Evolutionary conservation across 2,329 filamentous ascomycete species (phyloP).

Genomic region (Pseudogymnoascus sp.): DNA sequence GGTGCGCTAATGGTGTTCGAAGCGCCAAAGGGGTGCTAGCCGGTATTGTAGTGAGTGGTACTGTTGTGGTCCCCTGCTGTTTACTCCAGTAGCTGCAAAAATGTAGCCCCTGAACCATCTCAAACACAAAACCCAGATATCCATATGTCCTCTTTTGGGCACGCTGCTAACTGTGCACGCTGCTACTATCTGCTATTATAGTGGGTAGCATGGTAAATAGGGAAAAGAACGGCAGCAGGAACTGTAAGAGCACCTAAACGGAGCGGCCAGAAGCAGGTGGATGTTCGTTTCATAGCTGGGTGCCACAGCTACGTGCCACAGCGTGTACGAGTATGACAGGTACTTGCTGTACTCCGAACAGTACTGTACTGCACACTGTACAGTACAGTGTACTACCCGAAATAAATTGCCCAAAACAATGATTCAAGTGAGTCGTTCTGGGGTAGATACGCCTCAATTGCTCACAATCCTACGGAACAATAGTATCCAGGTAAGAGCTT

Average conservation of each 20-base stretch:
- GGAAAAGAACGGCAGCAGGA: too few relatives aligned
- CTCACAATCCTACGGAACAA: background rate
- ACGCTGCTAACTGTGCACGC: background rate
- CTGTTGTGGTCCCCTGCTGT: background rate
- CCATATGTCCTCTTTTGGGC: background rate
- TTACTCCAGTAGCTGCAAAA: background rate
- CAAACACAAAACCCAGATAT: too few relatives aligned
- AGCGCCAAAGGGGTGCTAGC: background rate
- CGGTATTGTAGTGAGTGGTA: too few relatives aligned
- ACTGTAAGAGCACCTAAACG: too few relatives aligned
- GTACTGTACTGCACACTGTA: background rate
- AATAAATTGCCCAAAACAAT: background rate
- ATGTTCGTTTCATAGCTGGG: background rate
- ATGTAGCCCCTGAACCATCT: background rate
- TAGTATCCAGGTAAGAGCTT: background rate
- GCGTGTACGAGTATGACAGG: background rate
- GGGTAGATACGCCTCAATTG: background rate
- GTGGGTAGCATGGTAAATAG: background rate
- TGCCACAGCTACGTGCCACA: background rate
- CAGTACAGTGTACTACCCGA: background rate
- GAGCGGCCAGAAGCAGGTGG: background rate
- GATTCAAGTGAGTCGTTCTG: background rate
- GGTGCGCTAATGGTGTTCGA: background rate
- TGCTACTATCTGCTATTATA: too few relatives aligned
- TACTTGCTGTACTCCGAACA: background rate